A percentile compares a stretch with the other conserved stretches of the same genome.
Evolutionary conservation across 345 rosid species (phyloP).

Genomic region (Syzygium grande): DNA sequence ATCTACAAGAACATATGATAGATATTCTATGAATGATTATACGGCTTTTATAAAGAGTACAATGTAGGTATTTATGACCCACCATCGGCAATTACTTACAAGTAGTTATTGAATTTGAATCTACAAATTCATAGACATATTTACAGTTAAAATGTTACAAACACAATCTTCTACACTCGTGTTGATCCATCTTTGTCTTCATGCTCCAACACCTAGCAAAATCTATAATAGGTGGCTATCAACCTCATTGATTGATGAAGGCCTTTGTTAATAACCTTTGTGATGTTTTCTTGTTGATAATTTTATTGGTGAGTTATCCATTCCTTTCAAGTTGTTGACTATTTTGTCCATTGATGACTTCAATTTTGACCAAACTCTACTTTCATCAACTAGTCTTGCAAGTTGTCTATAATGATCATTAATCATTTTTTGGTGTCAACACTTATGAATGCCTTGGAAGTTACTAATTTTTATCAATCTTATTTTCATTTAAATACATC

Average conservation of each 20-base stretch:
- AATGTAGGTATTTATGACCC: neutral
- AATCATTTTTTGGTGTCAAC: too few species aligned
- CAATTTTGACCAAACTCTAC: too few species aligned
- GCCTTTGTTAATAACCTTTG: neutral
- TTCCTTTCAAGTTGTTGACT: neutral
- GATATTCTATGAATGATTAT: neutral
- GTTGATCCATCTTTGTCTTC: neutral
- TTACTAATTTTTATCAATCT: too few species aligned
- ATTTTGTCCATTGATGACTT: too few species aligned
- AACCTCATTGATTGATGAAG: neutral
- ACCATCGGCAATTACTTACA: neutral
- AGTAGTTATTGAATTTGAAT: neutral
- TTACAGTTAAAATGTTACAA: neutral
- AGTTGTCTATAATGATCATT: too few species aligned
- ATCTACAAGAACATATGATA: neutral
- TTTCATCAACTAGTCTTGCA: too few species aligned
- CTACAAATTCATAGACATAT: neutral
- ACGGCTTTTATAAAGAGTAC: neutral
- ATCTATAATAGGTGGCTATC: neutral
- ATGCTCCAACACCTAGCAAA: neutral
- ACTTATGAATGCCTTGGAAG: too few species aligned
- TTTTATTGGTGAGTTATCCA: neutral
- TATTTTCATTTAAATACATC: too few species aligned
- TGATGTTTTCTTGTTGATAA: neutral
- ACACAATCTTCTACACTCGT: accelerated